These are phyloP conservation scores for Flaveria floridana DNA, from an alignment of 140 eudicot species.

Conservation along the genomic window DNA sequence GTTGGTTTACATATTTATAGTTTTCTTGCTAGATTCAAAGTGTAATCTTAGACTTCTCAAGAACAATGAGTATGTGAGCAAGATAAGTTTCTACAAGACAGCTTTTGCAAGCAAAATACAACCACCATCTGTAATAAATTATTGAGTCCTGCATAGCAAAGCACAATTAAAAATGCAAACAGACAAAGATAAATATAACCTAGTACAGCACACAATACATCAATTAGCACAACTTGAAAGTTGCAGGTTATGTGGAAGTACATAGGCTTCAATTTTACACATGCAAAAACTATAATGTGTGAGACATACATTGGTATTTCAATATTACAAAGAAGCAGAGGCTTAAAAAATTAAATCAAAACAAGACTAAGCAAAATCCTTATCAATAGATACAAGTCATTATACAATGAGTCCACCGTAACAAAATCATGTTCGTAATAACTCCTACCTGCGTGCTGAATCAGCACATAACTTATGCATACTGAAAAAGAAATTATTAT, in stretches of 20 bases:
- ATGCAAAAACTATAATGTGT: not conserved
- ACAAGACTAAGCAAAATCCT: too few species aligned
- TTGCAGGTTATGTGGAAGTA: not conserved
- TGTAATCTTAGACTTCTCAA: not conserved
- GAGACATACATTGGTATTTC: not conserved
- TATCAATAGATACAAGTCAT: not conserved
- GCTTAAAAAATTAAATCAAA: not conserved
- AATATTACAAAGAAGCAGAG: not conserved
- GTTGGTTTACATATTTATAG: not conserved
- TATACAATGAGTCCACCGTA: too few species aligned
- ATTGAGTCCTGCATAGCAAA: not conserved
- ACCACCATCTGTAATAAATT: not conserved
- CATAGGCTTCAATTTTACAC: not conserved
- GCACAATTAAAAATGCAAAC: not conserved
- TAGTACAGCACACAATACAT: not conserved
- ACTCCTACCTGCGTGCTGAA: not conserved
- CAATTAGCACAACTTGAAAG: not conserved
- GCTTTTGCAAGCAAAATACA: not conserved
- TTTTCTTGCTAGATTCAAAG: not conserved
- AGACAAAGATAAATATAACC: not conserved
- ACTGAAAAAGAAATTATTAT: not conserved
- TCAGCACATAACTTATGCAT: not conserved
- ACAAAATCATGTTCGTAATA: not conserved
- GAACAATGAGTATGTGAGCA: not conserved
- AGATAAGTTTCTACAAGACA: not conserved